Percentiles rank a stretch among this genome's conserved stretches.
These are phyloP conservation scores for Anastatica hierochuntica DNA, from an alignment of 345 rosid genomes.

Conservation along the genomic window DNA sequence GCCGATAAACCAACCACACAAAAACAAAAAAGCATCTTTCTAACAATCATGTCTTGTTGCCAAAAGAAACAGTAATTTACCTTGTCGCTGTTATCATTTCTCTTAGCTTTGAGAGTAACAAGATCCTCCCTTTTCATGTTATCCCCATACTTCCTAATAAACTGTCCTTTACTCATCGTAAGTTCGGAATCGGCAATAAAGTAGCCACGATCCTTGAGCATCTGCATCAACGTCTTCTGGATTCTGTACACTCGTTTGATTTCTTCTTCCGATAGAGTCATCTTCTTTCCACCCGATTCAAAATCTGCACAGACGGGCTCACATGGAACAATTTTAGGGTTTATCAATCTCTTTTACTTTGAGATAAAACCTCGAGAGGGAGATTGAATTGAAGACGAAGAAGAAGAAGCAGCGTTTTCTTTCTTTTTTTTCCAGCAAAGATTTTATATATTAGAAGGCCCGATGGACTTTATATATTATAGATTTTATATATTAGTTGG, in stretches of 20 bases:
- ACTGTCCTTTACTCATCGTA: slow-evolving; percentile 38
- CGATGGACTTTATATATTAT: too few relatives aligned
- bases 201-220: slow-evolving; percentile 72
- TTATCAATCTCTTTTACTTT: too few relatives aligned
- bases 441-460: too few relatives aligned
- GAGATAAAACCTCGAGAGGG: too few relatives aligned
- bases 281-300: too few relatives aligned
- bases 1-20: background rate
- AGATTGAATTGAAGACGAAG: too few relatives aligned
- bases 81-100: slow-evolving; percentile 51
- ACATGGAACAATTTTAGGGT: too few relatives aligned
- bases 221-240: slow-evolving; percentile 67
- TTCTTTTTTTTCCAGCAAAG: too few relatives aligned
- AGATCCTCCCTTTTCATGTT: slow-evolving; percentile 89
- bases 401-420: too few relatives aligned
- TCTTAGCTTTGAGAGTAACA: slow-evolving; percentile 48
- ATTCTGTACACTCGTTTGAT: slow-evolving; percentile 52
- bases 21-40: background rate
- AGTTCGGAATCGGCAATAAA: slow-evolving; percentile 57
- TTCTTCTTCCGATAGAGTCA: slow-evolving; percentile 61
- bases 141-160: slow-evolving; percentile 51
- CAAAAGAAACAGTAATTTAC: slow-evolving; percentile 25
- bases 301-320: background rate
- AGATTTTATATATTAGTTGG: too few relatives aligned
- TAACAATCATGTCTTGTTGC: background rate